Percentiles rank a stretch among this genome's conserved stretches.
phyloP scores from a whole-genome alignment of 371 early-diverging fungal genomes.

The Lichtheimia ornata region DNA sequence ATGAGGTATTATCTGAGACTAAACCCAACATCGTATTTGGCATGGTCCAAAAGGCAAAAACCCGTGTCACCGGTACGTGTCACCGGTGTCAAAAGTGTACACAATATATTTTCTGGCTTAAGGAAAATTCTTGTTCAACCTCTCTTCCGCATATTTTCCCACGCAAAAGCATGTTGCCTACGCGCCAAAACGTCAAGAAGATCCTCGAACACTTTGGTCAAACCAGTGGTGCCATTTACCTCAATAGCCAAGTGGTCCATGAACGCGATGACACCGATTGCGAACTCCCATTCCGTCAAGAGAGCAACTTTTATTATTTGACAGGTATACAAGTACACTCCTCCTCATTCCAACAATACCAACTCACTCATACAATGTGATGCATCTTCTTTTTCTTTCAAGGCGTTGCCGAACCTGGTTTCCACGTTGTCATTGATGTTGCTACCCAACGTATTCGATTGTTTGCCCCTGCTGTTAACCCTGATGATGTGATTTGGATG shows the following conservation, averaged over 20 bases:
- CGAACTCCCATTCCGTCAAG: conserved; percentile 82
- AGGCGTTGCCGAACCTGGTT: conserved; percentile 79
- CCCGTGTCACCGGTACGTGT: no score
- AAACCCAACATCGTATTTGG: no score
- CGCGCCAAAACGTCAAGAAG: conserved; percentile 66
- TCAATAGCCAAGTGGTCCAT: conserved; percentile 63
- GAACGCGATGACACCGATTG: conserved; percentile 79
- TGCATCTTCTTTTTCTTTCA: background rate
- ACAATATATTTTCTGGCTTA: no score
- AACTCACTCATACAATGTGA: no score
- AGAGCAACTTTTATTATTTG: conserved; percentile 80
- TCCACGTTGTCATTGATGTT: conserved; percentile 71
- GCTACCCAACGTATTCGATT: conserved; percentile 63
- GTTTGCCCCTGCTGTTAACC: conserved; percentile 66
- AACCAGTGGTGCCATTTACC: conserved; percentile 65
- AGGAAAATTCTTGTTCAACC: background rate
- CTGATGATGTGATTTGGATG: conserved; percentile 86
- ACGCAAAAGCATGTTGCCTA: conserved; percentile 39
- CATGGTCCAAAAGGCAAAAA: no score
- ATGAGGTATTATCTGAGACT: no score
- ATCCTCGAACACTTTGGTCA: conserved; percentile 60
- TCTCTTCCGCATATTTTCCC: background rate
- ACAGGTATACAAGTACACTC: conserved; percentile 36
- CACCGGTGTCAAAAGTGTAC: no score
- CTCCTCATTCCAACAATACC: background rate